Base-by-base conservation (phyloP, 2,329 filamentous ascomycete genomes). In the Colletotrichum incanum region DNA sequence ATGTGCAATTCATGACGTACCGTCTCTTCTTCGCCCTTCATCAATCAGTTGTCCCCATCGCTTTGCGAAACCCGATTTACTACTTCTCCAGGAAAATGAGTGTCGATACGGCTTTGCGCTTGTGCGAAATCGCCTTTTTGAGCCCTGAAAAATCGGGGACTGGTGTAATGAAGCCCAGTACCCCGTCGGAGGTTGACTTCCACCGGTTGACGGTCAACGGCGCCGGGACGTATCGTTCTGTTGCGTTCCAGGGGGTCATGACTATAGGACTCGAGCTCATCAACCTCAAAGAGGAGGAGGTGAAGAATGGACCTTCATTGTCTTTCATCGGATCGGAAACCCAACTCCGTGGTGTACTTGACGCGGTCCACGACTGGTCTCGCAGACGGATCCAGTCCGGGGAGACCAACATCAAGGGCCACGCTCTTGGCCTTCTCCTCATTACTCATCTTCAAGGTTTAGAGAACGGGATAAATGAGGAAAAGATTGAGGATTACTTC, bases 1-100 rank as follows among this genome's bases (percentile, higher is more conserved):
- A 86, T 8, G 80, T 81, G 0, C 85, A 87, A 68, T 78, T 85
- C 62, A 77, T 84, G 66, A 78, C 84, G 3, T 85, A 86, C 65
- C 84, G 84, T 28, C 86, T 83, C 73, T 85, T 87, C 75, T 81
- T 91, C 16, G 83, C 85, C 0, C 83, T 92, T 0, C 89, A 92
- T 73, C 86, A 88, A 47, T 85, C 85, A 0, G 85, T 86, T 78
- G 81, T 87, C 34, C 77, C 79, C 7, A 80, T 82, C 18, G 84
- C 87, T 0, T 80, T 84, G 16, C 78, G 82, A 1, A 82, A 88
- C 49, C 85, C 86, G 0, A 81, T 82, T 1, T 88, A 85, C 73
- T 87, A 87, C 77, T 89, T 87, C 77, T 89, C 87, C 0, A 83
- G 86, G 26, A 88, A 88, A 71, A 83, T 87, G 61, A 83, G 82